Conservation (phyloP, 2,329 filamentous ascomycete genomes). For the Verticillium zaregamsianum region DNA sequence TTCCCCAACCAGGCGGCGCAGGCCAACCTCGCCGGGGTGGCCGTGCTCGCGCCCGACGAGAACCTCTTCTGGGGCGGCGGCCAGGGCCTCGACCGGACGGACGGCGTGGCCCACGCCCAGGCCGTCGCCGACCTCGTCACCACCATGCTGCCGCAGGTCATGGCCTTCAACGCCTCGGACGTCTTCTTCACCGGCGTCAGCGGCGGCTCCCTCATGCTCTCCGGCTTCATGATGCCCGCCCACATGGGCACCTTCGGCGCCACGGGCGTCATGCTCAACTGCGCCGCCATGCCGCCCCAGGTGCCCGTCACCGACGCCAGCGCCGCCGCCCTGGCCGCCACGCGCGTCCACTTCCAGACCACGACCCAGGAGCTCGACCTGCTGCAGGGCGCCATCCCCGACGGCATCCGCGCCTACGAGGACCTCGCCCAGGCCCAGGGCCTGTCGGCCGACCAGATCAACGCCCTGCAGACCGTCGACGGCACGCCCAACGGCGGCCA, state of each 20-base stretch:
- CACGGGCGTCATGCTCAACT: constrained; percentile 51
- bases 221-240: constrained; percentile 54
- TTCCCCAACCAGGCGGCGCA: constrained; percentile 47
- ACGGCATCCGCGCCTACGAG: constrained; percentile 47
- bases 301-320: constrained; percentile 40
- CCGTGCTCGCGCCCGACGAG: constrained; percentile 47
- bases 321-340: constrained; percentile 35
- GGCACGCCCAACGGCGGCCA: constrained; percentile 52
- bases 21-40: constrained; percentile 44
- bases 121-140: constrained; percentile 50
- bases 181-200: constrained; percentile 56
- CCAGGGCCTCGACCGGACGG: constrained; percentile 44
- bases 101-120: constrained; percentile 52
- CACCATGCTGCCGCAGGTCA: constrained; percentile 43
- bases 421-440: constrained; percentile 39
- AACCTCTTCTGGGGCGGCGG: constrained; percentile 57
- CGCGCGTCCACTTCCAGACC: constrained; percentile 53
- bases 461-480: constrained; percentile 51
- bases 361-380: constrained; percentile 45
- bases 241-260: constrained; percentile 46
- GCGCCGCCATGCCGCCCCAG: constrained; percentile 49
- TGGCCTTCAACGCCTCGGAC: constrained; percentile 47
- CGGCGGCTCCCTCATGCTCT: constrained; percentile 49
- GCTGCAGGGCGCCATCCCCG: constrained; percentile 46
- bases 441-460: constrained; percentile 38